phyloP scores from a whole-genome alignment of 2,329 filamentous ascomycete genomes.

The Nigrospora sphaerica region DNA sequence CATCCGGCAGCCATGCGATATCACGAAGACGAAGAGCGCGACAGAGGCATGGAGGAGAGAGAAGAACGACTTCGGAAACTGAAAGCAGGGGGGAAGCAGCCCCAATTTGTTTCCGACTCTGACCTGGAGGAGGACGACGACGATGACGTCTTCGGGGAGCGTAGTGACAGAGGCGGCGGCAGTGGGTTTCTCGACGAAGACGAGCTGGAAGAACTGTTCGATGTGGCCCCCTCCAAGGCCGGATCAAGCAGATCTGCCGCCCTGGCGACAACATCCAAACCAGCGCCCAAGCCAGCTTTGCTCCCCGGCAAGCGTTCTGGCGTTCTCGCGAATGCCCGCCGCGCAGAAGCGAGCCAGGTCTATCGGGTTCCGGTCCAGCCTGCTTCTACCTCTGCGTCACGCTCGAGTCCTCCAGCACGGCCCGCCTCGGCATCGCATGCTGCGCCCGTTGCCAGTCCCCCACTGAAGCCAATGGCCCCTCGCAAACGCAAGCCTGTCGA shows the following conservation, averaged over 20 bases:
- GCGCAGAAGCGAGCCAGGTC: not conserved
- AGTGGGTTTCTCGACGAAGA: constrained; percentile 12
- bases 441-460: constrained; percentile 4
- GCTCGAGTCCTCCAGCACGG: constrained; percentile 3
- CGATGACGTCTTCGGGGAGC: constrained; percentile 8
- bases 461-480: constrained; percentile 4
- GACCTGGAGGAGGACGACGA: constrained; percentile 17
- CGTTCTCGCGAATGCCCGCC: not conserved
- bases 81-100: constrained; percentile 18
- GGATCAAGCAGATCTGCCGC: not conserved
- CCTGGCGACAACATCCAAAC: not conserved
- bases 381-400: not conserved
- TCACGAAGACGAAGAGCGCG: constrained; percentile 8
- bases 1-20: constrained; percentile 8
- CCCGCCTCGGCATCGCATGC: not conserved
- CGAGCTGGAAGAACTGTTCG: constrained; percentile 14
- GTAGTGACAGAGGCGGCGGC: constrained; percentile 1
- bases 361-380: not conserved
- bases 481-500: constrained; percentile 37
- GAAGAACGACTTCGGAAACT: constrained; percentile 28
- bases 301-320: constrained; percentile 3
- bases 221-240: constrained; percentile 4
- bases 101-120: constrained; percentile 33
- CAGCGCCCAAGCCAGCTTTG: not conserved
- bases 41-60: constrained; percentile 23